These are phyloP conservation scores for Metschnikowia continentalis DNA, from an alignment of 805 yeast genomes.

Conservation along the genomic window DNA sequence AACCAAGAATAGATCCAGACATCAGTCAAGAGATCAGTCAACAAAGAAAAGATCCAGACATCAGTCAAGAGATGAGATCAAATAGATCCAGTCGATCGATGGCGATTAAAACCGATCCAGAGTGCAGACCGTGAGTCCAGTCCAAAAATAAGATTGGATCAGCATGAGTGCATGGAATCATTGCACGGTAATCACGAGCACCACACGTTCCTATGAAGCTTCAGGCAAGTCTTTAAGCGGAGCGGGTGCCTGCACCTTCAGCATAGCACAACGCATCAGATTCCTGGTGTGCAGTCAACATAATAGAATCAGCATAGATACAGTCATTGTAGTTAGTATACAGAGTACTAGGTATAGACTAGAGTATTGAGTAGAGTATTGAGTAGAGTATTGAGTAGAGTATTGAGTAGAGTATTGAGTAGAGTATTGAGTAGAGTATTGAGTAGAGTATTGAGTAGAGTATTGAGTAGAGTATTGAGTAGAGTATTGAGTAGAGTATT, in stretches of 20 bases:
- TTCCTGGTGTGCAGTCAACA: neutral
- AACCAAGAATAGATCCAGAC: neutral
- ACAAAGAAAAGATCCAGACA: no score
- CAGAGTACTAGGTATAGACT: no score
- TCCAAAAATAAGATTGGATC: neutral
- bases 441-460: no score
- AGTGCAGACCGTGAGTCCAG: neutral
- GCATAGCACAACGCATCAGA: conserved; percentile 3
- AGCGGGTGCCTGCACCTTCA: conserved; percentile 2
- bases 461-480: no score
- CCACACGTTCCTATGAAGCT: conserved; percentile 3
- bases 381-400: no score
- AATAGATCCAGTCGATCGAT: neutral
- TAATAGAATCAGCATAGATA: no score
- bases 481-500: no score
- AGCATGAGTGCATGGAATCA: neutral
- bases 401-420: no score
- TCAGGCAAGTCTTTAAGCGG: conserved; percentile 5
- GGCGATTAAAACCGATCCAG: no score
- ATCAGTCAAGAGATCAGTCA: neutral
- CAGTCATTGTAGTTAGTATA: no score
- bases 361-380: no score
- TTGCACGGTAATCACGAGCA: neutral
- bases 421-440: no score
- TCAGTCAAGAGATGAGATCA: neutral